Evolutionary conservation across 805 yeast species (phyloP).

Genomic region (Kodamaea leandrae): DNA sequence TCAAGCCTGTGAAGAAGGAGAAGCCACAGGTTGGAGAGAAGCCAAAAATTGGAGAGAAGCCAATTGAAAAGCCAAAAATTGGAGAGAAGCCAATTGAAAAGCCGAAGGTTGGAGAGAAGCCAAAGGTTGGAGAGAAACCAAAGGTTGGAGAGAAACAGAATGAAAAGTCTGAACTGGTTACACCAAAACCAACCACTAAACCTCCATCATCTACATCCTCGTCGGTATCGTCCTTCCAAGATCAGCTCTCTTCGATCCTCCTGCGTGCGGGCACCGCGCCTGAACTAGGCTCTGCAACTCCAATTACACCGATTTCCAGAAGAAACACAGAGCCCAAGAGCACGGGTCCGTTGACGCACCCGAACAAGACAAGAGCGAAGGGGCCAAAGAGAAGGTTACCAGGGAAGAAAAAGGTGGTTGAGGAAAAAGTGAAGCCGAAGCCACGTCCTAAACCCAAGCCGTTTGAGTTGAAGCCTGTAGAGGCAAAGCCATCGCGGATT

Average conservation of each 20-base stretch:
- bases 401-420: slow-evolving; percentile 12
- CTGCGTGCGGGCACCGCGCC: slow-evolving; percentile 30
- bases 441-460: slow-evolving; percentile 14
- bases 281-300: slow-evolving; percentile 6
- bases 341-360: slow-evolving; percentile 37
- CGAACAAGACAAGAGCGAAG: slow-evolving; percentile 45
- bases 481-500: slow-evolving; percentile 24
- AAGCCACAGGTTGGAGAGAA: slow-evolving; percentile 3
- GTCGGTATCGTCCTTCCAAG: slow-evolving; percentile 16
- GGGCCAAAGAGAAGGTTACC: slow-evolving; percentile 56
- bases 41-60: neutral
- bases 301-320: neutral
- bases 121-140: neutral
- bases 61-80: neutral
- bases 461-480: slow-evolving; percentile 14
- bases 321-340: slow-evolving; percentile 6
- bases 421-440: slow-evolving; percentile 3
- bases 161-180: neutral
- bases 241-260: slow-evolving; percentile 25
- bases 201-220: neutral
- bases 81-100: neutral
- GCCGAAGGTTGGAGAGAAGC: slow-evolving; percentile 2
- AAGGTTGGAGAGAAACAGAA: neutral
- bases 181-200: neutral
- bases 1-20: slow-evolving; percentile 15